Percentiles rank a stretch among this genome's conserved stretches.
Evolutionary conservation across 1,284 basidiomycete genomes (phyloP).

Genomic region (Apiotrichum domesticum): DNA sequence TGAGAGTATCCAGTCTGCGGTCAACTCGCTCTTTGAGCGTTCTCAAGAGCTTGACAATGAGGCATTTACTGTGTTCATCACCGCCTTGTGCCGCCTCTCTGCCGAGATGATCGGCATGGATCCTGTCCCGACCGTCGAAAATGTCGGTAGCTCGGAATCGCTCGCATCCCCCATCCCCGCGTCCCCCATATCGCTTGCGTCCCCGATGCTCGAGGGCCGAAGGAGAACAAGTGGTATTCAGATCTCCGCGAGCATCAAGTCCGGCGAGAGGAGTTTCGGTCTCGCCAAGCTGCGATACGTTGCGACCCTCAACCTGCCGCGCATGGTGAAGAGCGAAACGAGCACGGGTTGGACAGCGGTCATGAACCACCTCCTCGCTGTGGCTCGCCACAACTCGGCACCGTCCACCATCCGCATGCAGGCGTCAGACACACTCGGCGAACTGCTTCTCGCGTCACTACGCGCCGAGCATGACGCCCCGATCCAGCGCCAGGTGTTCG

Average conservation of each 20-base stretch:
- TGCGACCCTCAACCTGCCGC: constrained; percentile 71
- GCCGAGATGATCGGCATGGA: constrained; percentile 84
- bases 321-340: constrained; percentile 71
- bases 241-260: constrained; percentile 65
- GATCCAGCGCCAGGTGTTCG: constrained; percentile 74
- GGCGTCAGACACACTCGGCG: constrained; percentile 77
- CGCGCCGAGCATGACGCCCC: constrained; percentile 54
- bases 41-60: constrained; percentile 73
- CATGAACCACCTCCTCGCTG: constrained; percentile 67
- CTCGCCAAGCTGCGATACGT: constrained; percentile 77
- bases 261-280: constrained; percentile 60
- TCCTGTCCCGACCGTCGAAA: constrained; percentile 33
- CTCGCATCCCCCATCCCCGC: neutral
- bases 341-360: constrained; percentile 79
- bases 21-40: constrained; percentile 75
- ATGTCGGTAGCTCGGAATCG: constrained; percentile 43
- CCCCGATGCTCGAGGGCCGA: constrained; percentile 48
- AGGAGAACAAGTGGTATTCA: constrained; percentile 78
- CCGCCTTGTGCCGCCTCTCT: constrained; percentile 75
- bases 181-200: constrained; percentile 9
- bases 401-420: constrained; percentile 78
- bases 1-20: constrained; percentile 63
- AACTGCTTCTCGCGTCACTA: constrained; percentile 63
- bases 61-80: constrained; percentile 75
- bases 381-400: constrained; percentile 58